Evolutionary conservation across 495 filamentous ascomycete species (phyloP), one percentile per base, ranked within the genome.

Genomic region (Oleoguttula mirabilis): DNA sequence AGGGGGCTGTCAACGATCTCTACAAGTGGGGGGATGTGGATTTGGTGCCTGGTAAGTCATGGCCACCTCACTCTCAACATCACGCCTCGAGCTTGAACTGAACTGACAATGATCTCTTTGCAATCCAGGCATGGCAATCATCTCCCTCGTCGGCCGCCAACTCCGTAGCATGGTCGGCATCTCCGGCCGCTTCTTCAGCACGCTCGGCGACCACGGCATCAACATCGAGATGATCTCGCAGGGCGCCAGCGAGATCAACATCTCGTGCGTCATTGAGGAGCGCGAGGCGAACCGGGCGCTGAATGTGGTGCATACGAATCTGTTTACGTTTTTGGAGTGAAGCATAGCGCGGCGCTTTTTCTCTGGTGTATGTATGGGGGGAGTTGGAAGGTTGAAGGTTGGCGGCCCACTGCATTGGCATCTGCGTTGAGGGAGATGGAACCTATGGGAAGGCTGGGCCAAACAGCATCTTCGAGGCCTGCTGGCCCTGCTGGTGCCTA

Each of bases 161-260:
- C 83, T 98, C 82, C 92, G 90, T 66, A 84, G 86, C 51, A 88
- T 94, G 78, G 67, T 85, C 32, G 90, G 90, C 25, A 80, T 95
- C 48, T 82, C 82, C 2, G 90, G 90, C 7, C 73, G 70, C 38
- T 92, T 66, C 50, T 61, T 66, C 47, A 52, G 46, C 14, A 87
- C 86, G 3, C 67, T 98, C 19, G 90, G 88, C 20, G 82, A 93
- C 50, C 73, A 83, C 57, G 76, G 77, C 50, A 75, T 95, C 44
- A 95, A 95, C 60, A 86, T 94, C 52, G 88, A 95, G 64, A 94
- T 95, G 88, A 95, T 95, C 43, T 88, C 82, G 17, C 88, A 63
- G 93, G 90, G 88, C 43, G 86, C 87, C 32, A 94, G 87, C 55
- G 90, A 98, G 68, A 98, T 98, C 64, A 95, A 94, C 60, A 98